Evolutionary conservation across 1,284 basidiomycete genomes (phyloP).

Genomic region (Microbotryum silenes-acaulis): DNA sequence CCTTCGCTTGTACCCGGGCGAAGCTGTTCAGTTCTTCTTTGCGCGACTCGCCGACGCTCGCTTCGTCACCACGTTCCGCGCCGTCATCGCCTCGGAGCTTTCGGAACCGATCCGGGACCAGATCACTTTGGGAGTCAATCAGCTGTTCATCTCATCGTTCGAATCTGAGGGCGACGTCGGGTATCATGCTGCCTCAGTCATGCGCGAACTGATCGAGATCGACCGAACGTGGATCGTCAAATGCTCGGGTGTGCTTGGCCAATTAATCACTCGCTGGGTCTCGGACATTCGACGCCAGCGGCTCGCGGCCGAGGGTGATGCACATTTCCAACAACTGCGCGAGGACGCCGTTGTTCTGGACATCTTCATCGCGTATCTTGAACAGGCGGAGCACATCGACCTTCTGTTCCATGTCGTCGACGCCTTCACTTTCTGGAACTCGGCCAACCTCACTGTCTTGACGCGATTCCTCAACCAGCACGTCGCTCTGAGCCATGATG

Average conservation of each 20-base stretch:
- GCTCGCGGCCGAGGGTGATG: conserved; percentile 46
- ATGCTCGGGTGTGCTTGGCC: conserved; percentile 37
- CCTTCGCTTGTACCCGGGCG: conserved; percentile 78
- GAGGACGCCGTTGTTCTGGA: conserved; percentile 63
- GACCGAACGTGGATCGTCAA: conserved; percentile 61
- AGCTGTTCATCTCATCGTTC: conserved; percentile 49
- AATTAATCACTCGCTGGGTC: conserved; percentile 41
- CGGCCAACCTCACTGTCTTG: conserved; percentile 73
- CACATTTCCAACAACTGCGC: conserved; percentile 43
- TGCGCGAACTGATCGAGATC: conserved; percentile 64
- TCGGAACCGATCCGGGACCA: conserved; percentile 70
- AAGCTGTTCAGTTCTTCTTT: conserved; percentile 79
- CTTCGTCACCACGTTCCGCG: conserved; percentile 40
- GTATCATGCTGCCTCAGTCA: conserved; percentile 44
- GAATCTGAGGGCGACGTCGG: conserved; percentile 25
- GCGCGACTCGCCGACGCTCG: conserved; percentile 51
- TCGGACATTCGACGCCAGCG: conserved; percentile 31
- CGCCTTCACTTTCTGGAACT: conserved; percentile 70
- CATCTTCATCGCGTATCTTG: conserved; percentile 59
- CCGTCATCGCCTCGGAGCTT: conserved; percentile 65
- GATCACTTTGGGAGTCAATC: conserved; percentile 56
- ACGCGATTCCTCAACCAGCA: conserved; percentile 83
- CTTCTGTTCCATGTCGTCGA: conserved; percentile 81
- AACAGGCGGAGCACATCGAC: conserved; percentile 62
- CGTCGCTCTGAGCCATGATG: conserved; percentile 54